Conservation (phyloP, 2,329 filamentous ascomycete genomes). For the Aspergillus sp. region DNA sequence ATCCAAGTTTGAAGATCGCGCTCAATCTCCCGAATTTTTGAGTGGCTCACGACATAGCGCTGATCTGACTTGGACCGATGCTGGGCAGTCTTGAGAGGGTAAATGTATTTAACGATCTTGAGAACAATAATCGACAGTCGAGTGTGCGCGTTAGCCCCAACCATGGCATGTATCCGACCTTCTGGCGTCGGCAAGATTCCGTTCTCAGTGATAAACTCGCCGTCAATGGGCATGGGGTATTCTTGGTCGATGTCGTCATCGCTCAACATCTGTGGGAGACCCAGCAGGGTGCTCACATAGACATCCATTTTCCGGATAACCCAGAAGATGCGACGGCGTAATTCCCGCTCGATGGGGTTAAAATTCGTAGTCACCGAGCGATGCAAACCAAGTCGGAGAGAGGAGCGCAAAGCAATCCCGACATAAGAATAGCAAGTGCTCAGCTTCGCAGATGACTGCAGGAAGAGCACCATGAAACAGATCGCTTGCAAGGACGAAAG, state of each 20-base stretch:
- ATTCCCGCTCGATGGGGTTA: conserved; percentile 70
- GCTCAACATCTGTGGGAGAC: conserved; percentile 50
- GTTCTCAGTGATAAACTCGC: conserved; percentile 48
- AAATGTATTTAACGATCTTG: conserved; percentile 65
- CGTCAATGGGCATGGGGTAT: conserved; percentile 46
- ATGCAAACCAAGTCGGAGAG: conserved; percentile 76
- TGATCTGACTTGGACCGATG: conserved; percentile 48
- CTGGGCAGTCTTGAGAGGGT: conserved; percentile 58
- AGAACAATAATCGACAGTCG: conserved; percentile 57
- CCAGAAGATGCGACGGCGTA: conserved; percentile 66
- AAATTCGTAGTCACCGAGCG: conserved; percentile 68
- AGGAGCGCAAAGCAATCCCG: conserved; percentile 72
- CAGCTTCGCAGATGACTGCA: conserved; percentile 76
- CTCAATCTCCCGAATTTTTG: conserved; percentile 64
- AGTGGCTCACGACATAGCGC: conserved; percentile 63
- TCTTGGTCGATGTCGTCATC: conserved; percentile 53
- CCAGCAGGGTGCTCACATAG: conserved; percentile 51
- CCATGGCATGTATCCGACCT: conserved; percentile 57
- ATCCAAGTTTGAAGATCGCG: conserved; percentile 64
- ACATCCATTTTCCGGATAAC: conserved; percentile 52
- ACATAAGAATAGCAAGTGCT: conserved; percentile 79
- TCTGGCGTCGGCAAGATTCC: conserved; percentile 55
- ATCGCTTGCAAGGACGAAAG: conserved; percentile 72
- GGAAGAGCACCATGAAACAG: conserved; percentile 76
- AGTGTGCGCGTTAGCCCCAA: conserved; percentile 61